Conservation (phyloP, 495 filamentous ascomycete species). For the Podospora pseudocomata region DNA sequence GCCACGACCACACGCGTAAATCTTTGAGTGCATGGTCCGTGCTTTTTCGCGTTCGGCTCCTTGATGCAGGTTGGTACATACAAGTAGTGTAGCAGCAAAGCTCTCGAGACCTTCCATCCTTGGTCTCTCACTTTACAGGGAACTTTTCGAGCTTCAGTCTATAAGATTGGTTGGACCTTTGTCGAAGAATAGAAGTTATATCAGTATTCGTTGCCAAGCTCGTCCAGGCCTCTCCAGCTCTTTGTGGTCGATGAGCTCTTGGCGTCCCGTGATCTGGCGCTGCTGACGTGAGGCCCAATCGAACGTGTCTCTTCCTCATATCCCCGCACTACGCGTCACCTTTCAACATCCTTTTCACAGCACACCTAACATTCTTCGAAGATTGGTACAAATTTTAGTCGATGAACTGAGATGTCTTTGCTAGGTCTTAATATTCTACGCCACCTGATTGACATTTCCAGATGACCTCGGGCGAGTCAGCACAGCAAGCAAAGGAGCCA, state of each 20-base stretch:
- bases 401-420: background rate
- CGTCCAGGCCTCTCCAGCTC: background rate
- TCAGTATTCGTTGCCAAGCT: background rate
- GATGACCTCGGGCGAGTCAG: conserved; percentile 14
- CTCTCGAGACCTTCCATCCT: too few species aligned
- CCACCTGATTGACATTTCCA: conserved; percentile 8
- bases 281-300: conserved; percentile 11
- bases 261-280: conserved; percentile 25
- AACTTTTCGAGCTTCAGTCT: too few species aligned
- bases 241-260: background rate
- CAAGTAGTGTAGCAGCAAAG: too few species aligned
- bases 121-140: too few species aligned
- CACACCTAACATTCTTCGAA: background rate
- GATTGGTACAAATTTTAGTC: background rate
- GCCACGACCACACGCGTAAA: background rate
- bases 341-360: background rate
- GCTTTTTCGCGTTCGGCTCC: conserved; percentile 9
- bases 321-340: background rate
- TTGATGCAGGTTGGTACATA: too few species aligned
- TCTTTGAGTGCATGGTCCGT: conserved; percentile 16
- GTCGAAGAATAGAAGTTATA: background rate
- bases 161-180: too few species aligned
- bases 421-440: background rate
- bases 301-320: conserved; percentile 9
- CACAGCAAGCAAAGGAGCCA: background rate